Percentiles rank a stretch among this genome's conserved stretches.
phyloP scores from a whole-genome alignment of 2,329 filamentous ascomycete species.

The Lachnellula arida region DNA sequence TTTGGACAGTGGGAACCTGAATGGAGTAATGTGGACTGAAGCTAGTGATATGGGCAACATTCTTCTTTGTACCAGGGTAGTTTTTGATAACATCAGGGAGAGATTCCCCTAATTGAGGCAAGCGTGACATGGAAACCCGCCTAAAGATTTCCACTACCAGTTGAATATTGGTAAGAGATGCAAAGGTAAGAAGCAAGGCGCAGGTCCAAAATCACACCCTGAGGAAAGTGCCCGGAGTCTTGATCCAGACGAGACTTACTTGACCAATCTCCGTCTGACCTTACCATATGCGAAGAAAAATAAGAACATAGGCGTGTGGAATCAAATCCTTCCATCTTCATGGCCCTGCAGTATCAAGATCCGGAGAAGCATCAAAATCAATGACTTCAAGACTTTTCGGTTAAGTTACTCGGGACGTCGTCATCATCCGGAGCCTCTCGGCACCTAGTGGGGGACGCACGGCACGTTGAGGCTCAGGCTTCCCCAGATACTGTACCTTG shows the following conservation, averaged over 20 bases:
- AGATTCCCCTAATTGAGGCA: neutral
- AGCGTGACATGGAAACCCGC: too few relatives aligned
- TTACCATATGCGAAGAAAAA: too few relatives aligned
- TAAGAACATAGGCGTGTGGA: neutral
- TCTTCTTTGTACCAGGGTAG: neutral
- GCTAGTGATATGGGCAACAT: neutral
- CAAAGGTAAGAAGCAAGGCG: too few relatives aligned
- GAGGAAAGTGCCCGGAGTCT: too few relatives aligned
- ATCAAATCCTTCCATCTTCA: neutral
- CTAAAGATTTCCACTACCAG: neutral
- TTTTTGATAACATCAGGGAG: neutral
- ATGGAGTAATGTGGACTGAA: conserved; percentile 2
- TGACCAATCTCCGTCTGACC: too few relatives aligned
- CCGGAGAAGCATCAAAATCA: neutral
- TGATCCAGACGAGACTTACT: too few relatives aligned
- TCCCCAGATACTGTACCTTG: too few relatives aligned
- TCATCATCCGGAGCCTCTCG: conserved; percentile 1
- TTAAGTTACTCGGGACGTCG: neutral
- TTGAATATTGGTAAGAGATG: too few relatives aligned
- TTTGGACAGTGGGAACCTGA: neutral
- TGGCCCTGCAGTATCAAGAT: neutral
- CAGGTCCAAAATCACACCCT: too few relatives aligned
- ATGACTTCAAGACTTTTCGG: conserved; percentile 11
- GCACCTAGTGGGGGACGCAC: too few relatives aligned
- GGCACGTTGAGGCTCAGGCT: too few relatives aligned